Conservation (phyloP, 2,329 filamentous ascomycete species). For the Alternaria brassicicola region DNA sequence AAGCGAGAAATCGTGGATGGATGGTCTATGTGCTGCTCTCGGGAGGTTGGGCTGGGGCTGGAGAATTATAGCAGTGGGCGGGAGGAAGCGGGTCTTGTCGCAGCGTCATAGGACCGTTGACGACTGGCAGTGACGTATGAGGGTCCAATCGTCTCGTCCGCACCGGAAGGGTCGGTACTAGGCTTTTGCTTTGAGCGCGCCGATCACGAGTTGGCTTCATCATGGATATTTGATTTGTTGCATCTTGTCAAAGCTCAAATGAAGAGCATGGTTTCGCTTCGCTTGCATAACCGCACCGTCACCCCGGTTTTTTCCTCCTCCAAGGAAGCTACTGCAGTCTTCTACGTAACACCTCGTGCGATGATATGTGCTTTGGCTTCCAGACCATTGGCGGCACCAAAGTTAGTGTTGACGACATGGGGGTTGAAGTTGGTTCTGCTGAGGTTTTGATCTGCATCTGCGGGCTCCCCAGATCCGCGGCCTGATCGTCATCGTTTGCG, state of each 20-base stretch:
- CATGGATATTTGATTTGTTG: not conserved
- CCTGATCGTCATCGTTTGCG: constrained; percentile 24
- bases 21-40: constrained; percentile 9
- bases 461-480: constrained; percentile 15
- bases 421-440: not conserved
- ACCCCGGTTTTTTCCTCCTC: constrained; percentile 6
- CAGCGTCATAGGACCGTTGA: constrained; percentile 31
- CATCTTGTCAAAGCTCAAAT: not conserved
- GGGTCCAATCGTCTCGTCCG: constrained; percentile 13
- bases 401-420: constrained; percentile 3
- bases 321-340: constrained; percentile 8
- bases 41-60: constrained; percentile 5
- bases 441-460: not conserved
- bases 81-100: constrained; percentile 22
- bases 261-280: not conserved
- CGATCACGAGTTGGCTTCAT: constrained; percentile 9
- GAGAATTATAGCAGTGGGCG: constrained; percentile 26
- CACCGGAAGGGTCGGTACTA: constrained; percentile 19
- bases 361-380: constrained; percentile 14
- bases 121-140: constrained; percentile 15
- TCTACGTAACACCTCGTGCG: constrained; percentile 11
- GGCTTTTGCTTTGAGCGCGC: constrained; percentile 6
- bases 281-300: constrained; percentile 12
- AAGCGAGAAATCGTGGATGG: constrained; percentile 5
- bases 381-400: not conserved